phyloP scores from a whole-genome alignment of 2,329 filamentous ascomycete species.

The Aspergillus floridensis region DNA sequence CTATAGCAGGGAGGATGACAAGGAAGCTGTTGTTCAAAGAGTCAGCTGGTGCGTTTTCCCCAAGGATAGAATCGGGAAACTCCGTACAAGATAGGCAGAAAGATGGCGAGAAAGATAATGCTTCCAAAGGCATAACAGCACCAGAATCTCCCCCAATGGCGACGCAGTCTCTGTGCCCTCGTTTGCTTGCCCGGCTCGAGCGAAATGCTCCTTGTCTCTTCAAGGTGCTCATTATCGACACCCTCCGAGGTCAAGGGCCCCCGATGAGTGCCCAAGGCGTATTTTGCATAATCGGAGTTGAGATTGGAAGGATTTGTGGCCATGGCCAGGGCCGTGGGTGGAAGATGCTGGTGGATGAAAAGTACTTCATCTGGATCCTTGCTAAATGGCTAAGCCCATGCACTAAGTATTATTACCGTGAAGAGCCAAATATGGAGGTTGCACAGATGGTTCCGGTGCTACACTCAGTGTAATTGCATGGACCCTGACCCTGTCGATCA shows the following conservation, averaged over 20 bases:
- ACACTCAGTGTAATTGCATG: neutral
- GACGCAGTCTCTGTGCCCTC: conserved; percentile 27
- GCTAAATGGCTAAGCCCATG: neutral
- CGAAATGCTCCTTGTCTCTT: conserved; percentile 27
- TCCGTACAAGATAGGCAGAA: conserved; percentile 42
- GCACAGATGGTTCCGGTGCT: too few species aligned
- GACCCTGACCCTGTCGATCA: conserved; percentile 10
- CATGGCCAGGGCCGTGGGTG: conserved; percentile 12
- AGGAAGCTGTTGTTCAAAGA: conserved; percentile 32
- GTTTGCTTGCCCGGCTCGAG: conserved; percentile 25
- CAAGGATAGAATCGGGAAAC: neutral
- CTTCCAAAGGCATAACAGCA: conserved; percentile 35
- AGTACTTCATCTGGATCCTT: neutral
- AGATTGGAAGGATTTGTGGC: conserved; percentile 28
- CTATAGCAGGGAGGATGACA: conserved; percentile 41
- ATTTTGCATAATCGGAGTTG: conserved; percentile 29
- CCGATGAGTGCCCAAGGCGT: conserved; percentile 31
- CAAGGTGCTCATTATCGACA: conserved; percentile 26
- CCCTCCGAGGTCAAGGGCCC: conserved; percentile 27
- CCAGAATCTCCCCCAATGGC: conserved; percentile 42
- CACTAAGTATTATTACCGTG: neutral
- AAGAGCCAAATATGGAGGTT: neutral
- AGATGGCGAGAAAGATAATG: conserved; percentile 39
- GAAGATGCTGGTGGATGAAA: neutral
- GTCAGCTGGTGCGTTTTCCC: conserved; percentile 3